Conservation (phyloP, 1,139 yeast genomes). For the Scheffersomyces lignicola region DNA sequence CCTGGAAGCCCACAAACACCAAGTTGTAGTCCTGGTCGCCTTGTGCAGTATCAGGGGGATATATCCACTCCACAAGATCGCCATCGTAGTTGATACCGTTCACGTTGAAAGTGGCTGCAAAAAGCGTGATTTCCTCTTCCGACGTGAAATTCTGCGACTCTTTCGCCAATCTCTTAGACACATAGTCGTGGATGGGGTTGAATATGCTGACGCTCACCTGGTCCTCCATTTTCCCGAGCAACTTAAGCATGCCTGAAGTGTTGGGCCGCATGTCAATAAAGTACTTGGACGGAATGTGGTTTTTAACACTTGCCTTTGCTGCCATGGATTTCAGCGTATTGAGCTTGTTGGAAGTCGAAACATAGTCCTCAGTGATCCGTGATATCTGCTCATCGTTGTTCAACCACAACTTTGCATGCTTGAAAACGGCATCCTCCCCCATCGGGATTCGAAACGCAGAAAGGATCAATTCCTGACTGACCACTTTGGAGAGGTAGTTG, state of each 20-base stretch:
- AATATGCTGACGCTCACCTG: constrained; percentile 50
- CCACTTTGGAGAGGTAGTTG: constrained; percentile 55
- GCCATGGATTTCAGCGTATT: constrained; percentile 27
- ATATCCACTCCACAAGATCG: constrained; percentile 57
- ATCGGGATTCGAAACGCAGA: constrained; percentile 46
- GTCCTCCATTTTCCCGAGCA: constrained; percentile 50
- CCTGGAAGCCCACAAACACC: constrained; percentile 85
- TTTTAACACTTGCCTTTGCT: constrained; percentile 36
- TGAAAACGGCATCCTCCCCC: constrained; percentile 42
- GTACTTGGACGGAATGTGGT: constrained; percentile 50
- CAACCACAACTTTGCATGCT: constrained; percentile 62
- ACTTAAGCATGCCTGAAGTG: constrained; percentile 48
- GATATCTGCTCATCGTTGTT: constrained; percentile 55
- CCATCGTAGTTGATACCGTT: constrained; percentile 59
- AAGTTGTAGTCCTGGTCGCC: constrained; percentile 50
- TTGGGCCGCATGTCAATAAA: constrained; percentile 43
- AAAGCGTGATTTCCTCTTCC: constrained; percentile 51
- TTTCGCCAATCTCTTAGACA: constrained; percentile 53
- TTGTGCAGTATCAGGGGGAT: constrained; percentile 33
- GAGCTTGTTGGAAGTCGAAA: constrained; percentile 31
- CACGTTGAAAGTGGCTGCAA: constrained; percentile 70
- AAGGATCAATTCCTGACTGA: constrained; percentile 62
- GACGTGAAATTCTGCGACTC: constrained; percentile 51
- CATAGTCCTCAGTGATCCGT: constrained; percentile 42
- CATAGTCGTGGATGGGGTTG: constrained; percentile 73